These are phyloP conservation scores for Phytophthora hybrid DNA, from an alignment of 352 stramenopile genomes.

Conservation along the genomic window DNA sequence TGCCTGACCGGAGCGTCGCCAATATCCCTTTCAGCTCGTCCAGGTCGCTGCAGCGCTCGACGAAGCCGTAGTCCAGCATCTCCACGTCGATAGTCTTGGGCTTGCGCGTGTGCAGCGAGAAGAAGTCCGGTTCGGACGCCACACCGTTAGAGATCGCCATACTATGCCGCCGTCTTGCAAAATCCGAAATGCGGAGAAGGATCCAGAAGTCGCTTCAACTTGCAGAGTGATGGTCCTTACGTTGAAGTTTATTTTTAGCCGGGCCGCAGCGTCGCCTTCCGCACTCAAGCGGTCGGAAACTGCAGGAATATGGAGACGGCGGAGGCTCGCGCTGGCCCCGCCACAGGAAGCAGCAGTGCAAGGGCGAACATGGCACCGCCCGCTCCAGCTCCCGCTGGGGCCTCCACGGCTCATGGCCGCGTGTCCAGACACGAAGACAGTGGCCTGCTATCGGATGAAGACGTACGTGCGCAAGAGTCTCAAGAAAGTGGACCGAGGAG, in stretches of 20 bases:
- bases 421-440: conserved; percentile 58
- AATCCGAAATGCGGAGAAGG: conserved; percentile 31
- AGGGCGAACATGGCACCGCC: conserved; percentile 18
- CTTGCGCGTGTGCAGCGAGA: conserved; percentile 79
- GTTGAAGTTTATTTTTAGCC: conserved; percentile 48
- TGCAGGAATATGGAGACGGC: conserved; percentile 38
- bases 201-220: conserved; percentile 24
- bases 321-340: conserved; percentile 5
- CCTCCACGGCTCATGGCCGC: conserved; percentile 17
- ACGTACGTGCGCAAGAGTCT: conserved; percentile 43
- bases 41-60: conserved; percentile 82
- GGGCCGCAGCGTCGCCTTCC: not conserved
- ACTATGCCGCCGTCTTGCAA: not conserved
- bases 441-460: conserved; percentile 62
- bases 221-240: conserved; percentile 39
- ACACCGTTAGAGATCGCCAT: conserved; percentile 48
- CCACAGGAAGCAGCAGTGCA: conserved; percentile 5
- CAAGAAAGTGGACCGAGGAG: not conserved
- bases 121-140: conserved; percentile 66
- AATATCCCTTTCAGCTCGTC: conserved; percentile 92
- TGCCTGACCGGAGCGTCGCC: conserved; percentile 83
- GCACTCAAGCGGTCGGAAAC: conserved; percentile 32
- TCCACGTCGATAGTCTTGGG: conserved; percentile 79
- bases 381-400: not conserved
- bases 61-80: conserved; percentile 94